Evolutionary conservation across 306 rosid genomes (phyloP).

Genomic region (Nissolia schottii): DNA sequence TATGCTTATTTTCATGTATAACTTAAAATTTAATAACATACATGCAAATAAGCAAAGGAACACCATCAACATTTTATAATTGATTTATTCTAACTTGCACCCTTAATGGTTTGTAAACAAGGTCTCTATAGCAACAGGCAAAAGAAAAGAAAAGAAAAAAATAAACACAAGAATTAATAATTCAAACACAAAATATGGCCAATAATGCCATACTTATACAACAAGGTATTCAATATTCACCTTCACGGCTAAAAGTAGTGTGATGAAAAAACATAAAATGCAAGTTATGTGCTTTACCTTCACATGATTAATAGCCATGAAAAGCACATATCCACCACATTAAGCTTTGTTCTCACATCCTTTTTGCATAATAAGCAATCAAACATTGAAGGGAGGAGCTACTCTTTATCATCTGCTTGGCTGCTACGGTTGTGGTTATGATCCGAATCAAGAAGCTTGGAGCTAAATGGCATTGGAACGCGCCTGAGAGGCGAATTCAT

Average conservation of each 20-base stretch:
- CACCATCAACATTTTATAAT: too few species aligned
- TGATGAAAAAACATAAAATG: not conserved
- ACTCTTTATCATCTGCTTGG: slow-evolving; percentile 8
- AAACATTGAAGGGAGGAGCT: too few species aligned
- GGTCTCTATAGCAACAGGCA: not conserved
- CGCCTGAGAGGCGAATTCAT: slow-evolving; percentile 35
- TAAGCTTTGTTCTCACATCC: slow-evolving; percentile 15
- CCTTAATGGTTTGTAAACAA: slow-evolving; percentile 1
- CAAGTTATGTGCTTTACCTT: not conserved
- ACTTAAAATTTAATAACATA: not conserved
- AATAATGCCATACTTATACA: slow-evolving; percentile 30
- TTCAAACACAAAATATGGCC: slow-evolving; percentile 29
- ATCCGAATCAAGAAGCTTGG: slow-evolving; percentile 45
- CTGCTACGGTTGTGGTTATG: not conserved
- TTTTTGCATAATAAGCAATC: too few species aligned
- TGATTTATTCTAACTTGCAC: slow-evolving; percentile 7
- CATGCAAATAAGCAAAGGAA: not conserved
- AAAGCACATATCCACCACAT: not conserved
- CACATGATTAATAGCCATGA: not conserved
- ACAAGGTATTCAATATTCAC: too few species aligned
- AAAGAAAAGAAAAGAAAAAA: too few species aligned
- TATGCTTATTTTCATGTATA: not conserved
- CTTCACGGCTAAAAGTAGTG: not conserved
- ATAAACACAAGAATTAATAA: too few species aligned
- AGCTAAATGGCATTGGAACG: slow-evolving; percentile 28